Base-by-base conservation (phyloP, 345 rosid genomes). In the Murraya koenigii region DNA sequence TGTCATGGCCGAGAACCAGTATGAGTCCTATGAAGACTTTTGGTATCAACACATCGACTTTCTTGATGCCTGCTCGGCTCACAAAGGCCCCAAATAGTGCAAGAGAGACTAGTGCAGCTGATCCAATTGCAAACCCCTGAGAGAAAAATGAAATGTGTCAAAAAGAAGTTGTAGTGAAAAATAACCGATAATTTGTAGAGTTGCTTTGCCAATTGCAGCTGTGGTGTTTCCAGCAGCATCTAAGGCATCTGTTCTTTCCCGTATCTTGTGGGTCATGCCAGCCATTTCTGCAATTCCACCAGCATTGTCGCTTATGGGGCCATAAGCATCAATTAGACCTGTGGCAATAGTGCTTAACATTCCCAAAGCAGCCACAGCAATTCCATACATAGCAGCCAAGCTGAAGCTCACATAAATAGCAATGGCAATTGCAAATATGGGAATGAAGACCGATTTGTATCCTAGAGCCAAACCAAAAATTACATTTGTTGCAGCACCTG, bases 151-250 rank as follows among this genome's bases (percentile, higher is more conserved):
- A 19, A 39, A 9, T 1, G 20, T 5, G 28, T 47, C 26, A 75
- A 63, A 15, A 61, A 10, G 22, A 19, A 30, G 23, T 44, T 19
- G 8, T 47, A 47, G 56, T 47, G 59, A 4, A 52, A 68, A 25
- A 41, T 44, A 26, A 69, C 3, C 25, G 60, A 28, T 8, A 0
- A 41, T 8, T 10, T 49, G 56, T 9, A 54, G 54, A 38, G 35
- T 81, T 79, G 87, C 94, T 92, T 89, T 91, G 82, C 95, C 95
- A 36, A 91, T 91, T 52, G 95, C 95, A 25, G 93, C 95, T 22
- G 95, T 88, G 80, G 87, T 91, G 84, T 89, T 90, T 65, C 94
- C 94, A 5, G 92, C 94, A 61, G 91, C 90, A 71, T 90, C 92
- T 23, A 91, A 68, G 55, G 95, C 95, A 69, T 88, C 91, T 1